These are phyloP conservation scores for Taiwanofungus camphoratus DNA, from an alignment of 1,284 basidiomycete species.

Conservation along the genomic window DNA sequence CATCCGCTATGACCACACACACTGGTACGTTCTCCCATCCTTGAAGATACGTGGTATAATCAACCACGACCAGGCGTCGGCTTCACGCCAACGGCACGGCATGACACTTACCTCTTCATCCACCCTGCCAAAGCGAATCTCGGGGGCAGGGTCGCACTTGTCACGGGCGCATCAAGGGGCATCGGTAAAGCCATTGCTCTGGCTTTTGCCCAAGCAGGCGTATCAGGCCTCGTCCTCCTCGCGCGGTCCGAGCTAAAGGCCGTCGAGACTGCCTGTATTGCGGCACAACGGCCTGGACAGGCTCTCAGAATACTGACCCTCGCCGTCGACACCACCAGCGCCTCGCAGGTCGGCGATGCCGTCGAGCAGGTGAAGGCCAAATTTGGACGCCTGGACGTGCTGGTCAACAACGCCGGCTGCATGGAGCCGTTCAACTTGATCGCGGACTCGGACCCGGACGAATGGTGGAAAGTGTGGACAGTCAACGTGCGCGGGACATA, in stretches of 20 bases:
- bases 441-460: constrained; percentile 3
- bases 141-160: constrained; percentile 2
- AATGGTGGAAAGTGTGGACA: constrained; percentile 1
- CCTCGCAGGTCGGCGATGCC: neutral
- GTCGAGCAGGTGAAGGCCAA: neutral
- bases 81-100: neutral
- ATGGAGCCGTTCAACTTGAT: constrained; percentile 1
- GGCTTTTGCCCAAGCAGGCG: constrained; percentile 9
- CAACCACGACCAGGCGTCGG: neutral
- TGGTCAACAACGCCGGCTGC: constrained; percentile 8
- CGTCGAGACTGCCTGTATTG: neutral
- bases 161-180: constrained; percentile 7
- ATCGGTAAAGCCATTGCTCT: constrained; percentile 10
- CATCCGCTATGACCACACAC: too few relatives aligned
- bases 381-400: too few relatives aligned
- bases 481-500: constrained; percentile 8
- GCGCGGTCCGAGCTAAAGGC: constrained; percentile 1
- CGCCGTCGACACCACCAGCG: constrained; percentile 1
- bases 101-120: constrained; percentile 2
- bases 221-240: constrained; percentile 4
- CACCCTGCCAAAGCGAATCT: neutral
- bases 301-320: neutral
- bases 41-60: too few relatives aligned
- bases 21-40: too few relatives aligned
- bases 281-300: neutral